Conservation (phyloP, 495 filamentous ascomycete species). For the Amniculicola lignicola region DNA sequence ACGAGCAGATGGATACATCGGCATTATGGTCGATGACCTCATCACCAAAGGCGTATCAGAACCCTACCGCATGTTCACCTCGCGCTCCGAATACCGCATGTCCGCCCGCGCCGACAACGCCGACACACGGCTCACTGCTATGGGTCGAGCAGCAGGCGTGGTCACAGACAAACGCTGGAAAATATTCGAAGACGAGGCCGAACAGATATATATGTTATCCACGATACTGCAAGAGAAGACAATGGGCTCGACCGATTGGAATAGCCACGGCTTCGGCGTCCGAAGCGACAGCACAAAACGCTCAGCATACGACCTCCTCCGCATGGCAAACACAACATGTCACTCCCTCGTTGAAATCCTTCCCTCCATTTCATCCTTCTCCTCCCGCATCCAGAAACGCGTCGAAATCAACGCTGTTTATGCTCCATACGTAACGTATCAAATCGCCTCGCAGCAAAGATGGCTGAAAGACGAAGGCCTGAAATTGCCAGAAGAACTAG, state of each 20-base stretch:
- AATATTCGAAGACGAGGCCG: slow-evolving; percentile 58
- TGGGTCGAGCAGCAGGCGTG: slow-evolving; percentile 72
- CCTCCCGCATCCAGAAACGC: slow-evolving; percentile 57
- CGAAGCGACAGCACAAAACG: slow-evolving; percentile 58
- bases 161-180: slow-evolving; percentile 77
- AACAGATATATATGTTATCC: slow-evolving; percentile 63
- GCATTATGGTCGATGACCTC: slow-evolving; percentile 98
- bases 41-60: slow-evolving; percentile 96
- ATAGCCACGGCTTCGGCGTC: slow-evolving; percentile 62
- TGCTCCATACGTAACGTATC: slow-evolving; percentile 74
- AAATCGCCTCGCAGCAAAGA: slow-evolving; percentile 58
- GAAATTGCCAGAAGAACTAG: slow-evolving; percentile 67
- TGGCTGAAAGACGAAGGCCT: slow-evolving; percentile 76
- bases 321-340: slow-evolving; percentile 56
- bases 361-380: slow-evolving; percentile 48
- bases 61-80: slow-evolving; percentile 98
- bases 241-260: slow-evolving; percentile 62
- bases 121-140: slow-evolving; percentile 77
- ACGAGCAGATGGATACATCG: slow-evolving; percentile 92
- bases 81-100: slow-evolving; percentile 92
- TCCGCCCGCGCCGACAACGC: slow-evolving; percentile 89
- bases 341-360: slow-evolving; percentile 47
- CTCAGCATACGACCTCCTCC: slow-evolving; percentile 73
- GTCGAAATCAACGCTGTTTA: slow-evolving; percentile 79
- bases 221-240: slow-evolving; percentile 54